phyloP scores from a whole-genome alignment of 345 rosid genomes.

The Sisymbrium irio region DNA sequence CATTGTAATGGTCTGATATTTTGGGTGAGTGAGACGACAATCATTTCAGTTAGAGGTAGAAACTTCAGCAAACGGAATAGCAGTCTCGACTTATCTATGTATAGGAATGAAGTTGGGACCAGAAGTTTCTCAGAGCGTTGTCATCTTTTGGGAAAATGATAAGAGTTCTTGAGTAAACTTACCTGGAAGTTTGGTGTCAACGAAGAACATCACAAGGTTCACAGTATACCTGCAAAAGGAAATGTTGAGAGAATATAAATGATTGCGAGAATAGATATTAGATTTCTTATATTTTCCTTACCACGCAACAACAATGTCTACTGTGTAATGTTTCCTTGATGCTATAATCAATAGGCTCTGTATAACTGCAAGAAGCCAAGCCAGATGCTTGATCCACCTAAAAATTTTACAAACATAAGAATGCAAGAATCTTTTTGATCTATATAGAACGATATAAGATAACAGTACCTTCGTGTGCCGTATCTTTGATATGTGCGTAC shows the following conservation, averaged over 20 bases:
- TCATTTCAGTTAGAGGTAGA: not conserved
- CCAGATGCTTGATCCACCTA: constrained; percentile 68
- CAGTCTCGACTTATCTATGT: not conserved
- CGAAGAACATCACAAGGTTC: constrained; percentile 57
- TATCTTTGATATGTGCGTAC: constrained; percentile 71
- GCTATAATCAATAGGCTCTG: constrained; percentile 88
- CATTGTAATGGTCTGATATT: not conserved
- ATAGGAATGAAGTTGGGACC: not conserved
- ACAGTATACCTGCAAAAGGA: constrained; percentile 71
- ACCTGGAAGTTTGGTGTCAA: constrained; percentile 80
- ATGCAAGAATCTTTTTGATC: not conserved
- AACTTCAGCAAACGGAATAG: not conserved
- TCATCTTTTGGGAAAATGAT: not conserved
- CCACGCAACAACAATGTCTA: constrained; percentile 87
- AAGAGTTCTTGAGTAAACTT: constrained; percentile 5
- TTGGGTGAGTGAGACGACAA: not conserved
- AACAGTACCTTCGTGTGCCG: constrained; percentile 57
- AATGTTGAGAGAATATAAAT: not conserved
- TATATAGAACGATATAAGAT: not conserved
- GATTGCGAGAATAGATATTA: not conserved
- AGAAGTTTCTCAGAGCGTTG: not conserved
- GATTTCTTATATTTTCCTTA: constrained; percentile 16
- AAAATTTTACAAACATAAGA: not conserved
- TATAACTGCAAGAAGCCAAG: constrained; percentile 66
- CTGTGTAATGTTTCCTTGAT: constrained; percentile 83